A percentile compares a stretch with the other conserved stretches of the same genome.
These are phyloP conservation scores for Phellopilus nigrolimitatus DNA, from an alignment of 1,284 basidiomycete genomes.

Conservation along the genomic window DNA sequence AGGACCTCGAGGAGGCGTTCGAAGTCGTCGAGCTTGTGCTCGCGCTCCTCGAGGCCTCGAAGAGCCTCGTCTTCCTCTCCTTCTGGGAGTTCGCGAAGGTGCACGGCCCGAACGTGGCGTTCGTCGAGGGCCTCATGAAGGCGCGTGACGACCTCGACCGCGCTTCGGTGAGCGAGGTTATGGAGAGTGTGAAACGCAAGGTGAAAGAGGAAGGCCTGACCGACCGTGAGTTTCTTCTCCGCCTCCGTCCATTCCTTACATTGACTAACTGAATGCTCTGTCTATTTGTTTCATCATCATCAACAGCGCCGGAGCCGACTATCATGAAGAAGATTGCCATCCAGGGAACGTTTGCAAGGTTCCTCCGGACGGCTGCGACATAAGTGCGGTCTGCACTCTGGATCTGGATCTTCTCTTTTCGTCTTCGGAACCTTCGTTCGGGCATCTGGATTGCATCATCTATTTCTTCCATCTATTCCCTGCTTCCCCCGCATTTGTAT, in stretches of 20 bases:
- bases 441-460: conserved; percentile 9
- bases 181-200: conserved; percentile 92
- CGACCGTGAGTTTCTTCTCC: conserved; percentile 88
- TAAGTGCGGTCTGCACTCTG: conserved; percentile 6
- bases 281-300: no score
- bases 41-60: conserved; percentile 82
- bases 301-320: conserved; percentile 65
- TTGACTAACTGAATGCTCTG: no score
- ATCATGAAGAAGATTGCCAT: conserved; percentile 84
- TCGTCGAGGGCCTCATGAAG: conserved; percentile 88
- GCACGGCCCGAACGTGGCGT: conserved; percentile 89
- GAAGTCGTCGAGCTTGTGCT: conserved; percentile 86
- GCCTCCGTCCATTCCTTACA: no score
- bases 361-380: conserved; percentile 35
- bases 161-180: conserved; percentile 81
- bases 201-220: conserved; percentile 81
- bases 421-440: not conserved
- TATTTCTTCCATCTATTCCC: not conserved
- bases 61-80: conserved; percentile 91
- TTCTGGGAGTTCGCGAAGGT: conserved; percentile 96
- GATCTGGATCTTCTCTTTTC: not conserved
- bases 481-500: not conserved
- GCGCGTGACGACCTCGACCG: conserved; percentile 90
- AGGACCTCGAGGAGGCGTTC: conserved; percentile 81
- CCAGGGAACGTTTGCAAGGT: conserved; percentile 68